A percentile compares a stretch with the other conserved stretches of the same genome.
phyloP scores from a whole-genome alignment of 768 basidiomycete species.

The Xerocomus potaroensis region DNA sequence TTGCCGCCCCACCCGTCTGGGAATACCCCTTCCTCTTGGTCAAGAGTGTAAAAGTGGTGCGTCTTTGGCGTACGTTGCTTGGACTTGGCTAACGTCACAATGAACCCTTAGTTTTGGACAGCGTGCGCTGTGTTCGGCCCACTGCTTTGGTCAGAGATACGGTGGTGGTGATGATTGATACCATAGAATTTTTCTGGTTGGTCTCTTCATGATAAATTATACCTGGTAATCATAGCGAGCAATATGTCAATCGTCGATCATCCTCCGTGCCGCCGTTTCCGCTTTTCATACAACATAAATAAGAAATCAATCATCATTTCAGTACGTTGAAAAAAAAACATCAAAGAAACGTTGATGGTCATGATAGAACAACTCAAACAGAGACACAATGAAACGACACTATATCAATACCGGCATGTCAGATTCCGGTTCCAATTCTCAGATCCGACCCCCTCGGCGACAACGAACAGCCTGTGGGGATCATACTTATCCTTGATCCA shows the following conservation, averaged over 20 bases:
- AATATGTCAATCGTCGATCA: no score
- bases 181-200: background rate
- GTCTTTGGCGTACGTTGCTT: constrained; percentile 28
- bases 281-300: no score
- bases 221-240: constrained; percentile 1
- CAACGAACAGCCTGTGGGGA: constrained; percentile 7
- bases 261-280: no score
- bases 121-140: constrained; percentile 89
- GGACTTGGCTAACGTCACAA: background rate
- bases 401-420: constrained; percentile 12
- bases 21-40: constrained; percentile 67
- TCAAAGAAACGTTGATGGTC: no score
- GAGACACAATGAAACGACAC: no score
- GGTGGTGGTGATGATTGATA: constrained; percentile 52
- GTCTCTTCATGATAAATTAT: constrained; percentile 5
- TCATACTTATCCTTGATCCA: constrained; percentile 35
- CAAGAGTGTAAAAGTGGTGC: constrained; percentile 65
- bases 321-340: no score
- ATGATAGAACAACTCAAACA: no score
- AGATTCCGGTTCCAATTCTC: constrained; percentile 15
- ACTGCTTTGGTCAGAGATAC: constrained; percentile 81
- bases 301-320: no score
- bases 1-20: constrained; percentile 42
- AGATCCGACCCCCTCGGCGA: constrained; percentile 23
- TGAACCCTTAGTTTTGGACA: constrained; percentile 69